phyloP scores from a whole-genome alignment of 441 rosid genomes.

The Euphorbia celastroides region DNA sequence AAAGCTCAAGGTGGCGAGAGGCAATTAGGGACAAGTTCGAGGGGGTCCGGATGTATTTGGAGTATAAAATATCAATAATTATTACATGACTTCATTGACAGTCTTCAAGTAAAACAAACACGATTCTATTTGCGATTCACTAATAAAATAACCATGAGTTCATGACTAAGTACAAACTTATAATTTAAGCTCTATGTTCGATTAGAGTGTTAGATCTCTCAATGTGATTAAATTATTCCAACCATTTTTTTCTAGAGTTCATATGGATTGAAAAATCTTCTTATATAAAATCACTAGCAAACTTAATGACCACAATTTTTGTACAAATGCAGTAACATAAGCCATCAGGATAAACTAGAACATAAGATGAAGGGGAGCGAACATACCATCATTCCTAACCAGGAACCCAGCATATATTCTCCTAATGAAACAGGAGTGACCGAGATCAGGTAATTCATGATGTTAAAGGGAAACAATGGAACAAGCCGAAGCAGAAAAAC shows the following conservation, averaged over 20 bases:
- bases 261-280: neutral
- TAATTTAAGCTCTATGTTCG: neutral
- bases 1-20: too few species aligned
- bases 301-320: neutral
- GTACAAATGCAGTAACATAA: neutral
- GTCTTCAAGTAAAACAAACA: neutral
- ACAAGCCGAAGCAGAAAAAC: conserved; percentile 82
- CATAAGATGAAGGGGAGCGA: neutral
- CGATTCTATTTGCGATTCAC: neutral
- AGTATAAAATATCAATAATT: neutral
- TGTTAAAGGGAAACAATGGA: conserved; percentile 86
- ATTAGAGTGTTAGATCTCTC: neutral
- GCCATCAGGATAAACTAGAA: neutral
- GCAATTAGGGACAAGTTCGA: too few species aligned
- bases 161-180: neutral
- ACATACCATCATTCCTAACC: conserved; percentile 95
- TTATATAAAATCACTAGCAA: too few species aligned
- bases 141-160: neutral
- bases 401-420: conserved; percentile 76
- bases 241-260: neutral
- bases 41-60: too few species aligned
- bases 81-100: neutral
- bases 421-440: conserved; percentile 66
- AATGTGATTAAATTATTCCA: neutral
- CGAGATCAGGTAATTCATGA: conserved; percentile 88